A percentile compares a stretch with the other conserved stretches of the same genome.
Evolutionary conservation across 768 basidiomycete species (phyloP).

Genomic region (Polyporus arcularius): DNA sequence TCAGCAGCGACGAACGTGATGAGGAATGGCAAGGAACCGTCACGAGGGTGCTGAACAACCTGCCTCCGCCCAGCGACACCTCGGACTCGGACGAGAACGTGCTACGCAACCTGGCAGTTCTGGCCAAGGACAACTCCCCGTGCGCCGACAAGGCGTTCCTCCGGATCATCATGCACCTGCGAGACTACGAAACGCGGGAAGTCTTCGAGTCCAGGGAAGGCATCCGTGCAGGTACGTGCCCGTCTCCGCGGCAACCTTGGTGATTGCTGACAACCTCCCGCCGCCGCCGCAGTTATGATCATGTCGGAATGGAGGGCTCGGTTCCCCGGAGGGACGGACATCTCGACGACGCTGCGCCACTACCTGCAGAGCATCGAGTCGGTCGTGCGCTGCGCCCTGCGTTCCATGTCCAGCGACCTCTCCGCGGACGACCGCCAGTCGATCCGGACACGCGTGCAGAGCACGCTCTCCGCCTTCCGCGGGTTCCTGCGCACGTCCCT

Average conservation of each 20-base stretch:
- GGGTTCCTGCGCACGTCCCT: conserved; percentile 7
- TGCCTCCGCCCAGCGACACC: background rate
- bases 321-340: conserved; percentile 6
- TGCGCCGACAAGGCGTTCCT: conserved; percentile 7
- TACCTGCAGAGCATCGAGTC: conserved; percentile 13
- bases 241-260: background rate
- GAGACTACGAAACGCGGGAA: background rate
- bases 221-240: conserved; percentile 2
- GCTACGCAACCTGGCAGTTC: background rate
- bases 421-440: background rate
- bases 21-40: background rate
- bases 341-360: conserved; percentile 6
- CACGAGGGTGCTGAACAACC: background rate
- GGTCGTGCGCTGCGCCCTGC: conserved; percentile 5
- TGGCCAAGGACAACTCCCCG: background rate
- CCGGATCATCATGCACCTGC: conserved; percentile 7
- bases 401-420: background rate
- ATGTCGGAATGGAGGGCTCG: conserved; percentile 14
- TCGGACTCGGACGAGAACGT: conserved; percentile 2
- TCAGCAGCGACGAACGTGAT: background rate
- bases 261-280: background rate
- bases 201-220: background rate
- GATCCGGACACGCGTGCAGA: conserved; percentile 1
- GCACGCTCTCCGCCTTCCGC: conserved; percentile 3
- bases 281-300: conserved; percentile 4